phyloP scores from a whole-genome alignment of 345 rosid species.

The Melaleuca quinquenervia region DNA sequence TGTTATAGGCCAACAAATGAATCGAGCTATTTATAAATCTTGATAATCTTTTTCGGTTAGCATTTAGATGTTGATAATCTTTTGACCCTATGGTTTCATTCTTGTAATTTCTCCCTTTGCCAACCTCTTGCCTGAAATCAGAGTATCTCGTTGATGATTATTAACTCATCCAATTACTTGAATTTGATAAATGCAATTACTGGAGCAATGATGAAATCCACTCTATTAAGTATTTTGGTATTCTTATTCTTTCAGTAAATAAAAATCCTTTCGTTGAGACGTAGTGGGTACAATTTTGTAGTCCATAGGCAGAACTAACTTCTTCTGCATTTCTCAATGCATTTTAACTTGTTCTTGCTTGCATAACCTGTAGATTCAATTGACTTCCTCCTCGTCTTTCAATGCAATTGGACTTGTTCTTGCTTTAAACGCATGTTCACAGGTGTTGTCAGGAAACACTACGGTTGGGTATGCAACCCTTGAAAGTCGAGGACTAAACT shows the following conservation, averaged over 20 bases:
- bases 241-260: not conserved
- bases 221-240: not conserved
- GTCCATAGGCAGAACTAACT: not conserved
- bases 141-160: not conserved
- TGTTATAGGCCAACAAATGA: not conserved
- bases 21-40: not conserved
- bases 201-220: not conserved
- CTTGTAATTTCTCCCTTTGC: not conserved
- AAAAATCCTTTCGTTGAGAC: not conserved
- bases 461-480: slow-evolving; percentile 48
- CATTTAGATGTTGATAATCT: not conserved
- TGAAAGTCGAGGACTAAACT: slow-evolving; percentile 59
- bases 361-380: not conserved
- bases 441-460: slow-evolving; percentile 23
- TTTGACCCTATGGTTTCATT: not conserved
- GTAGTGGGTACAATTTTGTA: not conserved
- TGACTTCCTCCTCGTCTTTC: not conserved
- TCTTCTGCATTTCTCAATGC: not conserved
- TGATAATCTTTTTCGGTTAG: not conserved
- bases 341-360: not conserved
- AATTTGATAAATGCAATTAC: not conserved
- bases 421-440: not conserved
- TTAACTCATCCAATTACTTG: not conserved
- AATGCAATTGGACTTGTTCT: not conserved
- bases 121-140: not conserved